Evolutionary conservation across 495 filamentous ascomycete species (phyloP).

Genomic region (Lindgomyces ingoldianus): DNA sequence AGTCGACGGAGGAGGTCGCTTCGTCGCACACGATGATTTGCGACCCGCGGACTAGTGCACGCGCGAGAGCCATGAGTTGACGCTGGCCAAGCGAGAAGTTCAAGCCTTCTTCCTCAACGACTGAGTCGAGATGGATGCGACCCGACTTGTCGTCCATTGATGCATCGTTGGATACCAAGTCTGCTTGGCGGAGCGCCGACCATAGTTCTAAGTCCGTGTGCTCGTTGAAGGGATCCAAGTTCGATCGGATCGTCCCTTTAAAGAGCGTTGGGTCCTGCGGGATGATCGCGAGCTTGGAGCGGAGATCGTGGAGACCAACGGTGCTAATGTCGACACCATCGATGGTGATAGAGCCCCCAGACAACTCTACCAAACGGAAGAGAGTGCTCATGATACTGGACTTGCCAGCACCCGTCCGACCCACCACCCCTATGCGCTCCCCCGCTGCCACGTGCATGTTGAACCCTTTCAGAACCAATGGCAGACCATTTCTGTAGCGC

Average conservation of each 20-base stretch:
- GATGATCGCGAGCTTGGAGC: slow-evolving; percentile 89
- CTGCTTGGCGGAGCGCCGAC: slow-evolving; percentile 79
- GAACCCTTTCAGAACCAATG: slow-evolving; percentile 79
- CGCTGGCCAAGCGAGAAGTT: slow-evolving; percentile 97
- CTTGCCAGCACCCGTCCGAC: slow-evolving; percentile 92
- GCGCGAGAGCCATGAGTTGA: slow-evolving; percentile 91
- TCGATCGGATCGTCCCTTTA: slow-evolving; percentile 83
- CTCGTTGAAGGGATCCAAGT: slow-evolving; percentile 89
- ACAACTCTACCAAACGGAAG: slow-evolving; percentile 87
- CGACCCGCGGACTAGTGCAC: slow-evolving; percentile 79
- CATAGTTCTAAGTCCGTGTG: slow-evolving; percentile 86
- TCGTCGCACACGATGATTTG: slow-evolving; percentile 97
- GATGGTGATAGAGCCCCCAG: slow-evolving; percentile 79
- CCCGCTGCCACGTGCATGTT: slow-evolving; percentile 77
- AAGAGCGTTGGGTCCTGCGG: slow-evolving; percentile 96
- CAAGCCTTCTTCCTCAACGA: slow-evolving; percentile 89
- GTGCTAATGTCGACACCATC: slow-evolving; percentile 87
- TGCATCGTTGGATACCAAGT: slow-evolving; percentile 64
- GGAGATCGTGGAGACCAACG: slow-evolving; percentile 81
- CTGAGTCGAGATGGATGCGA: slow-evolving; percentile 77
- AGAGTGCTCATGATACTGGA: slow-evolving; percentile 91
- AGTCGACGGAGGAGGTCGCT: slow-evolving; percentile 88
- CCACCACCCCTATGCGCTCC: slow-evolving; percentile 90
- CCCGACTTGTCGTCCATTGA: slow-evolving; percentile 49
- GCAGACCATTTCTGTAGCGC: slow-evolving; percentile 82